A percentile compares a stretch with the other conserved stretches of the same genome.
Conservation (phyloP, 257 asterid genomes). For the Ilex aquifolium region DNA sequence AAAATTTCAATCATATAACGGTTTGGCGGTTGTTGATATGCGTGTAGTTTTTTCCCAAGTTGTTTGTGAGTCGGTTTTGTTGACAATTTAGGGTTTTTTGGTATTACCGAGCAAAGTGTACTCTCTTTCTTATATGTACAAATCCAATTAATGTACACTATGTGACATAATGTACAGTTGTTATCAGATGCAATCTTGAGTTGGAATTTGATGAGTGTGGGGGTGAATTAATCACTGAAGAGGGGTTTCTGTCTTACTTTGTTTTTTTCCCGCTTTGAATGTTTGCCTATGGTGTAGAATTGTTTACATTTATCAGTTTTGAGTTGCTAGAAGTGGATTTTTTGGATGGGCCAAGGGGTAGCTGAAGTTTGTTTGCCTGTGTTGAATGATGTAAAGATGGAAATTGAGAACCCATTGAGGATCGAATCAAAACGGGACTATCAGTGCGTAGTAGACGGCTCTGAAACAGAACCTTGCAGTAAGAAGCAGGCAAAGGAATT, state of each 20-base stretch:
- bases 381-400: slow-evolving; percentile 29
- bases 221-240: slow-evolving; percentile 1
- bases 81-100: neutral
- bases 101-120: neutral
- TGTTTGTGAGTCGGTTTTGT: neutral
- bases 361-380: slow-evolving; percentile 27
- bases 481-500: slow-evolving; percentile 29
- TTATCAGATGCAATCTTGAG: slow-evolving; percentile 11
- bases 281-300: slow-evolving; percentile 9
- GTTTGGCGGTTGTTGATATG: neutral
- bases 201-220: slow-evolving; percentile 3
- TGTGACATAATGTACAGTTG: neutral
- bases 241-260: neutral
- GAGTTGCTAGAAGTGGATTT: slow-evolving; percentile 15
- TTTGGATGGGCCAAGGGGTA: slow-evolving; percentile 34
- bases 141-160: neutral
- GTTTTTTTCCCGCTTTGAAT: slow-evolving; percentile 11
- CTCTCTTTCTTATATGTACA: neutral
- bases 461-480: slow-evolving; percentile 26
- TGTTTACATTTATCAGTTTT: neutral
- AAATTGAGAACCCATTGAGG: slow-evolving; percentile 22
- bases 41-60: neutral
- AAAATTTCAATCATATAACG: no score
- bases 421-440: slow-evolving; percentile 28
- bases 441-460: slow-evolving; percentile 20